phyloP scores from a whole-genome alignment of 805 yeast species.

The Saturnispora diversa region DNA sequence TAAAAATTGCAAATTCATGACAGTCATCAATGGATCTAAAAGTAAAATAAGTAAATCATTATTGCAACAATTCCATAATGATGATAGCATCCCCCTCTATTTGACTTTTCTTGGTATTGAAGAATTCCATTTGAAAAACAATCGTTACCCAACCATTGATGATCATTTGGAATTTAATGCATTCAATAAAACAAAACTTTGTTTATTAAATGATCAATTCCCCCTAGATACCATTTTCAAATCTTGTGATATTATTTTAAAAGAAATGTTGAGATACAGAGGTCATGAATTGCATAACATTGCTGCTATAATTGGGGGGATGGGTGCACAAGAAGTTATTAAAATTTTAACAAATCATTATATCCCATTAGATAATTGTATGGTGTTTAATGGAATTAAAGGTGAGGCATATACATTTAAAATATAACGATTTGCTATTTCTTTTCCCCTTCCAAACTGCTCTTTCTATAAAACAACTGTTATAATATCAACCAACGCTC shows the following conservation, averaged over 20 bases:
- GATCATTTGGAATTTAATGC: slow-evolving; percentile 20
- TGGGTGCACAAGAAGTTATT: slow-evolving; percentile 76
- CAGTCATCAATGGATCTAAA: slow-evolving; percentile 26
- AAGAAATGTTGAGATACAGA: slow-evolving; percentile 34
- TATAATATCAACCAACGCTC: too few relatives aligned
- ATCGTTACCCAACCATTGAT: slow-evolving; percentile 16
- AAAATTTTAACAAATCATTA: slow-evolving; percentile 74
- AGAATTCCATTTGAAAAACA: slow-evolving; percentile 22
- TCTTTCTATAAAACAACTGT: too few relatives aligned
- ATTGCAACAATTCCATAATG: neutral
- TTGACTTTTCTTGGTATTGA: slow-evolving; percentile 34
- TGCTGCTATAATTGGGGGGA: slow-evolving; percentile 71
- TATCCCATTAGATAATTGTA: slow-evolving; percentile 62
- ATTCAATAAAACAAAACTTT: slow-evolving; percentile 22
- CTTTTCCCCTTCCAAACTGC: too few relatives aligned
- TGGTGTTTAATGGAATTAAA: slow-evolving; percentile 65
- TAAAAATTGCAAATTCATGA: slow-evolving; percentile 49
- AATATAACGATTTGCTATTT: too few relatives aligned
- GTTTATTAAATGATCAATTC: slow-evolving; percentile 10
- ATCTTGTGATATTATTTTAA: slow-evolving; percentile 32
- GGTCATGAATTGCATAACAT: slow-evolving; percentile 48
- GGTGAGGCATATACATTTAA: slow-evolving; percentile 32
- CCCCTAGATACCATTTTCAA: slow-evolving; percentile 25
- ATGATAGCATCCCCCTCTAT: slow-evolving; percentile 27
- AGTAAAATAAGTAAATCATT: neutral